Conservation (phyloP, 768 basidiomycete species). For the Tricholomella constricta region DNA sequence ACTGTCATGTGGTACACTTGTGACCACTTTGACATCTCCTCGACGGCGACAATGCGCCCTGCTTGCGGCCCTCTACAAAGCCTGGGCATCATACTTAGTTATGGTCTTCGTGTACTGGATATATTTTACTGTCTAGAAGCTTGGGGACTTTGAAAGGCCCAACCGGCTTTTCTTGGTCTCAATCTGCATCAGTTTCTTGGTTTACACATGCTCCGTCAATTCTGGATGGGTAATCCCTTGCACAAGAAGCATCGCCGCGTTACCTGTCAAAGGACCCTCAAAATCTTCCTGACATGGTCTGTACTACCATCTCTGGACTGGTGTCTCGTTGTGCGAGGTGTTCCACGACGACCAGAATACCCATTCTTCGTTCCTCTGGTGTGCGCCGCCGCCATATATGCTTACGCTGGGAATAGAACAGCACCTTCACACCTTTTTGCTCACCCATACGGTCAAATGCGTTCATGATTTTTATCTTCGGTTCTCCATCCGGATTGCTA, state of each 20-base stretch:
- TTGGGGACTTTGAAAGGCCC: not conserved
- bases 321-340: not conserved
- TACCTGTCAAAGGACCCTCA: slow-evolving; percentile 6
- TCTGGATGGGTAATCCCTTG: slow-evolving; percentile 6
- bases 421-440: not conserved
- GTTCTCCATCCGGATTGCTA: slow-evolving; percentile 8
- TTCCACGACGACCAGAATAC: slow-evolving; percentile 3
- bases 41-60: too few species aligned
- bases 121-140: not conserved
- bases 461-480: slow-evolving; percentile 6
- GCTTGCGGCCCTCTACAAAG: too few species aligned
- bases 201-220: not conserved
- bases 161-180: not conserved
- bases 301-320: not conserved
- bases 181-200: not conserved
- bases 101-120: not conserved
- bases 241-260: slow-evolving; percentile 1
- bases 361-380: not conserved
- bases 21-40: too few species aligned
- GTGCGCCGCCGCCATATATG: not conserved
- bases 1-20: slow-evolving; percentile 17
- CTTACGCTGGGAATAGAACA: not conserved
- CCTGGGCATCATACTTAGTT: not conserved
- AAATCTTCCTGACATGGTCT: not conserved
- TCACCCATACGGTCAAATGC: slow-evolving; percentile 1